Base-by-base conservation (phyloP, 1,139 yeast genomes). In the Candida glucosophila region DNA sequence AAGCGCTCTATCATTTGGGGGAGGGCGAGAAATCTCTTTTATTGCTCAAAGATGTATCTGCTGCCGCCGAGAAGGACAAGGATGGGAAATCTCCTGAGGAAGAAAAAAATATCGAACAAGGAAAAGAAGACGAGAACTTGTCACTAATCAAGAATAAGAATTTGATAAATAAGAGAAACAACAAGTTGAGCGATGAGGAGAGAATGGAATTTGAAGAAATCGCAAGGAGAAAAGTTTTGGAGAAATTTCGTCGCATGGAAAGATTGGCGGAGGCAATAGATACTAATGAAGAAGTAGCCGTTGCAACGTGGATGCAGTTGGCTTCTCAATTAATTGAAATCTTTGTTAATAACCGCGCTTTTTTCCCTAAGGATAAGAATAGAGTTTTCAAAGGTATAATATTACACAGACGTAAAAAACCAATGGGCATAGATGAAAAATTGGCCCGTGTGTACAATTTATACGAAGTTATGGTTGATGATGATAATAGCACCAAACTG, bases 261-360 rank as follows among this genome's bases (percentile, higher is more conserved):
- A 58, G 79, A 28, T 65, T 79, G 28, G 69, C 72, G 23, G 67
- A 64, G 0, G 76, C 77, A 3, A 51, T 75, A 21, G 58, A 57
- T 17, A 49, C 49, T 9, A 77, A 75, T 3, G 79, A 79, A 29
- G 47, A 52, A 6, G 72, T 76, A 7, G 85, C 92, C 5, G 71
- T 76, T 0, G 61, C 69, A 9, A 73, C 85, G 8, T 90, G 97
- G 97, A 67, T 82, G 38, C 85, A 85, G 35, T 60, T 78, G 8
- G 95, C 93, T 0, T 71, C 82, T 3, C 93, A 81, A 35, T 61
- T 92, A 29, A 73, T 88, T 24, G 94, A 83, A 43, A 73, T 82
- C 36, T 88, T 90, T 45, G 71, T 80, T 16, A 72, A 77, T 29
- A 86, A 83, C 6, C 69, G 77, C 30, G 73, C 73, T 39, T 82